Evolutionary conservation across 495 filamentous ascomycete genomes (phyloP).

Genomic region (Penicillium alfredii): DNA sequence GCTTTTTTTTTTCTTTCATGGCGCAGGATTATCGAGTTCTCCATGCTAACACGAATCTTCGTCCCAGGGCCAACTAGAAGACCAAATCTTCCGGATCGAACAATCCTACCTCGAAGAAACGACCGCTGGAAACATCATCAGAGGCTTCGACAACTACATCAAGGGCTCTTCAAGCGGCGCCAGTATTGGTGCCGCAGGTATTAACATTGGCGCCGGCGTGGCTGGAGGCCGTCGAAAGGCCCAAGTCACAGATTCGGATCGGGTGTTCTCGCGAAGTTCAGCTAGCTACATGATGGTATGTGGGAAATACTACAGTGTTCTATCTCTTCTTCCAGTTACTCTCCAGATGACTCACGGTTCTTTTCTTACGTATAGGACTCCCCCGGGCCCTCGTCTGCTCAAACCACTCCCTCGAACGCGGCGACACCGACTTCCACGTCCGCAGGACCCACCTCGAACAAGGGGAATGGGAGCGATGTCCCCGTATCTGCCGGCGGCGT

Average conservation of each 20-base stretch:
- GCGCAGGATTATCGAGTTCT: too few species aligned
- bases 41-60: constrained; percentile 1
- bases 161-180: constrained; percentile 59
- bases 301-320: too few species aligned
- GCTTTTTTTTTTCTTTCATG: too few species aligned
- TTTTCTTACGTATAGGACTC: constrained; percentile 37
- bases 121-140: constrained; percentile 88
- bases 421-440: constrained; percentile 43
- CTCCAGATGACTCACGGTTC: constrained; percentile 4
- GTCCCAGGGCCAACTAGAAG: constrained; percentile 59
- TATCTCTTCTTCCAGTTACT: too few species aligned
- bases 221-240: constrained; percentile 40
- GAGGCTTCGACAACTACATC: constrained; percentile 95
- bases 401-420: constrained; percentile 46
- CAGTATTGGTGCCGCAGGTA: constrained; percentile 26
- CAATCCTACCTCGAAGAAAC: constrained; percentile 87
- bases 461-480: constrained; percentile 24
- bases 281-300: constrained; percentile 47
- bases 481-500: constrained; percentile 15
- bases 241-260: constrained; percentile 42
- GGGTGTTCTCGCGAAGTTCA: constrained; percentile 48
- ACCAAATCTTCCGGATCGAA: constrained; percentile 78
- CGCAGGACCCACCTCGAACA: constrained; percentile 28
- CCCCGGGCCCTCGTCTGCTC: constrained; percentile 41
- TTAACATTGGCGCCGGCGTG: constrained; percentile 40